Evolutionary conservation across 1,284 basidiomycete genomes (phyloP), one percentile per base, ranked within the genome.

Genomic region (Jaminaea rosea): DNA sequence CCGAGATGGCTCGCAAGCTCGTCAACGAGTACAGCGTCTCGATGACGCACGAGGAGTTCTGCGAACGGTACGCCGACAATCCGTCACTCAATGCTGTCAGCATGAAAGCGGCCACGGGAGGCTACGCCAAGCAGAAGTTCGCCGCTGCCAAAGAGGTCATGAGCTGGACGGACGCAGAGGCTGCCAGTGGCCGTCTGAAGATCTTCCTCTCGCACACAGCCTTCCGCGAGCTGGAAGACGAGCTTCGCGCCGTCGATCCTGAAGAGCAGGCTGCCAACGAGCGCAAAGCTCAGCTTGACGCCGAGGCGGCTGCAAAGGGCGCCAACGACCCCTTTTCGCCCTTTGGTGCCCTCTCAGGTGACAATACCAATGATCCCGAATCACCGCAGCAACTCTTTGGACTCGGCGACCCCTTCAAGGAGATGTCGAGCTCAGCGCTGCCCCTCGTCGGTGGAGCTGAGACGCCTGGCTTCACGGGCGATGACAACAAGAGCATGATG

Each of bases 201-300:
- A 85, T 93, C 27, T 98, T 92, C 79, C 77, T 99, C 7, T 87
- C 86, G 0, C 89, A 96, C 68, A 63, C 67, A 0, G 86, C 88
- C 0, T 97, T 97, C 81, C 88, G 90, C 59, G 79, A 81, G 13
- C 82, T 98, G 23, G 94, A 97, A 69, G 88, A 99, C 69, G 81
- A 83, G 13, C 78, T 97, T 10, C 83, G 91, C 7, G 80, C 84
- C 0, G 59, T 50, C 15, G 69, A 73, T 44, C 80, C 81, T 26
- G 92, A 97, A 47, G 83, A 83, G 1, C 56, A 62, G 51, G 62
- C 63, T 53, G 62, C 62, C 58, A 67, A 67, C 58, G 58, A 73
- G 51, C 63, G 67, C 46, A 86, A 88, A 71, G 80, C 81, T 3
- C 84, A 84, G 62, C 84, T 82, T 7, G 70, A 69, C 28, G 85